Evolutionary conservation across 345 rosid species (phyloP).

Genomic region (Barbarea vulgaris): DNA sequence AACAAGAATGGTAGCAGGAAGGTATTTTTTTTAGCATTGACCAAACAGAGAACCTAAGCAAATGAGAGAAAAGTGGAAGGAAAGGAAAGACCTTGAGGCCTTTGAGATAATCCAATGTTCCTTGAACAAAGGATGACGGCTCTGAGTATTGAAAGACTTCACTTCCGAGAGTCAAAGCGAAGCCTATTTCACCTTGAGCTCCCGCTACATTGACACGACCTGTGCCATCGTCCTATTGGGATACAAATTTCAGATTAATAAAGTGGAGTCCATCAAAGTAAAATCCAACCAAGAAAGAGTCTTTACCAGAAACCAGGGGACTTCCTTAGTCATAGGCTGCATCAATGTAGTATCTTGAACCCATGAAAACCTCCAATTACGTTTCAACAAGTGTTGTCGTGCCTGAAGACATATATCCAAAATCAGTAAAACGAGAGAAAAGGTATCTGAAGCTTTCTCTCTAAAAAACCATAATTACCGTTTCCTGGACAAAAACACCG

Average conservation of each 20-base stretch:
- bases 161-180: conserved; percentile 63
- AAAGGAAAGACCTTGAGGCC: conserved; percentile 74
- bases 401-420: conserved; percentile 49
- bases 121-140: conserved; percentile 63
- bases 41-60: not conserved
- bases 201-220: conserved; percentile 64
- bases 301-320: not conserved
- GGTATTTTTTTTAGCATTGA: not conserved
- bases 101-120: conserved; percentile 68
- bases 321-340: conserved; percentile 53
- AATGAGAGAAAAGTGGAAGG: not conserved
- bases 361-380: conserved; percentile 91
- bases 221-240: conserved; percentile 74
- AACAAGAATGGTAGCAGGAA: conserved; percentile 13
- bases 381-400: conserved; percentile 74
- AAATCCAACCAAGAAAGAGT: not conserved
- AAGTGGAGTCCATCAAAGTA: not conserved
- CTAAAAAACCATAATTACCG: conserved; percentile 46
- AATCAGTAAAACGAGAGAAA: not conserved
- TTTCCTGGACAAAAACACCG: conserved; percentile 78
- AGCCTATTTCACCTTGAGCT: conserved; percentile 73
- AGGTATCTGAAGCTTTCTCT: not conserved
- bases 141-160: conserved; percentile 83
- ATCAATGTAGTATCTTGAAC: conserved; percentile 79
- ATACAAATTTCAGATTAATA: not conserved